phyloP scores from a whole-genome alignment of 805 yeast species.

The Schizosaccharomyces osmophilus region DNA sequence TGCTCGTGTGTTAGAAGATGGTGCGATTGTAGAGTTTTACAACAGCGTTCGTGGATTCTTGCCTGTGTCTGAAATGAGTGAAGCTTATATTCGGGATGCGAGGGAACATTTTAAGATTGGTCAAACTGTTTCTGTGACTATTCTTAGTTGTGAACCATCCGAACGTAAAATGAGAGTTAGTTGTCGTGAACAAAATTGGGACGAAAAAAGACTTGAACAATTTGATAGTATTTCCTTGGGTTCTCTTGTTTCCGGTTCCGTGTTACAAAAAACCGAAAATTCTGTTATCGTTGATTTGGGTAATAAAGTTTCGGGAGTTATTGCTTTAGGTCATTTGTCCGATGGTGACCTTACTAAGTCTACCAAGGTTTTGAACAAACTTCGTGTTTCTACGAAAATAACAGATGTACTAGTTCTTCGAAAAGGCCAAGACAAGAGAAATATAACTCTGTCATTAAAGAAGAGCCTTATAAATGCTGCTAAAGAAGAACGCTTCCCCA shows the following conservation, averaged over 20 bases:
- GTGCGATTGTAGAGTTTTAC: constrained; percentile 67
- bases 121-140: constrained; percentile 51
- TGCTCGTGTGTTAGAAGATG: constrained; percentile 42
- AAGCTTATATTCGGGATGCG: constrained; percentile 57
- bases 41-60: constrained; percentile 55
- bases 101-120: constrained; percentile 58
- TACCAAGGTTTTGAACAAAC: constrained; percentile 36
- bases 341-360: constrained; percentile 56
- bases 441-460: constrained; percentile 41
- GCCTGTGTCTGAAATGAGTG: constrained; percentile 75
- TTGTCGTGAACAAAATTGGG: constrained; percentile 26
- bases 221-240: constrained; percentile 33
- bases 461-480: constrained; percentile 44
- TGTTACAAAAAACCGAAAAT: constrained; percentile 44
- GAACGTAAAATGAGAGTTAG: constrained; percentile 40
- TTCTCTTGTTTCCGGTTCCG: constrained; percentile 31
- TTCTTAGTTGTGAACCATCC: constrained; percentile 31
- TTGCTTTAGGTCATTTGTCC: constrained; percentile 48
- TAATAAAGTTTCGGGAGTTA: constrained; percentile 36
- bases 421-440: constrained; percentile 34
- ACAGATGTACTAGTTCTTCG: constrained; percentile 43
- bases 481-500: constrained; percentile 28
- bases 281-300: constrained; percentile 39
- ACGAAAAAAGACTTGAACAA: constrained; percentile 13
- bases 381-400: constrained; percentile 34